phyloP scores from a whole-genome alignment of 306 rosid genomes.

The Mucuna pruriens region DNA sequence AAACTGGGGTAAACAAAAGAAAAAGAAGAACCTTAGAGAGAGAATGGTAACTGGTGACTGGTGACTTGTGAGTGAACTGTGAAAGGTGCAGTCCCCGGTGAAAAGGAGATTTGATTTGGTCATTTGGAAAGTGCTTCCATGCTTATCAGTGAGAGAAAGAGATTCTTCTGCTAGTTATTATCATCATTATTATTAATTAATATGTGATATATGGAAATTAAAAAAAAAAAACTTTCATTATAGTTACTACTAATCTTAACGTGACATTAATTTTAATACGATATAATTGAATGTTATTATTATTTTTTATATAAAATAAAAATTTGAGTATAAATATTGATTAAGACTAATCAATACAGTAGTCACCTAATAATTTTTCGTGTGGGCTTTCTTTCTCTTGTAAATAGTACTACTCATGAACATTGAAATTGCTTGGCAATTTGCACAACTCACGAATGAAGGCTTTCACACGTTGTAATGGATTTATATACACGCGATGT shows the following conservation, averaged over 20 bases:
- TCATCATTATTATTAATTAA: not conserved
- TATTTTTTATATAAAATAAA: no score
- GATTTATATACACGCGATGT: no score
- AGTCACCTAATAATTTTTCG: no score
- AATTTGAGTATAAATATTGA: no score
- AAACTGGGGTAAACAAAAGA: not conserved
- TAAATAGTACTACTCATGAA: not conserved
- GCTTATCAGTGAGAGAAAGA: not conserved
- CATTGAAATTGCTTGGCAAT: not conserved
- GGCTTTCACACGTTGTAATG: not conserved
- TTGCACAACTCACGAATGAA: not conserved
- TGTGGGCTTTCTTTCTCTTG: not conserved
- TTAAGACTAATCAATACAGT: no score
- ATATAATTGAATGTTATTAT: no score
- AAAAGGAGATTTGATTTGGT: not conserved
- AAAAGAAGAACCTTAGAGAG: not conserved
- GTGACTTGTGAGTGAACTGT: no score
- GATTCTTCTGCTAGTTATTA: not conserved
- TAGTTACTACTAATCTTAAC: no score
- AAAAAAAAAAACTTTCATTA: no score
- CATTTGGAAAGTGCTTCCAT: conserved; percentile 29
- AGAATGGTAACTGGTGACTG: not conserved
- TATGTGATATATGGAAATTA: not conserved
- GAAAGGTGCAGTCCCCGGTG: conserved; percentile 14
- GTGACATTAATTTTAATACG: no score